A percentile compares a stretch with the other conserved stretches of the same genome.
These are phyloP conservation scores for Carex myosuroides DNA, from an alignment of 176 grass and related monocot species.

Conservation along the genomic window DNA sequence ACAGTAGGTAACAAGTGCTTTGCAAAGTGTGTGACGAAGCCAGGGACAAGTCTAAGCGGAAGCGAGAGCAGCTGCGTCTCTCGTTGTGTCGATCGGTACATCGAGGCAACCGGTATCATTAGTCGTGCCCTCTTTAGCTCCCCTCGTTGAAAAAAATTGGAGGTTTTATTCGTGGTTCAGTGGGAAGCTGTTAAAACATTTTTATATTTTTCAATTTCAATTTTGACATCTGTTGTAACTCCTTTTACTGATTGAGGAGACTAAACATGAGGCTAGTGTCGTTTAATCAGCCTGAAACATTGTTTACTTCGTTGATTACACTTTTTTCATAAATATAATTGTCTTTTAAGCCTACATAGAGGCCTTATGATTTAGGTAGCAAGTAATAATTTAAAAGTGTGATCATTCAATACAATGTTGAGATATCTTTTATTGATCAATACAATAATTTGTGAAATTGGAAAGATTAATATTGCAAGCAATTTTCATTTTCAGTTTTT, in stretches of 20 bases:
- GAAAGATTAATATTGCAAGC: neutral
- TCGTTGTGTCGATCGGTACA: slow-evolving; percentile 73
- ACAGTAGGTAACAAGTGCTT: slow-evolving; percentile 90
- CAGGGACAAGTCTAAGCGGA: slow-evolving; percentile 68
- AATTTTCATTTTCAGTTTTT: no score
- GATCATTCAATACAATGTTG: neutral
- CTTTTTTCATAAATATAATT: neutral
- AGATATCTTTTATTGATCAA: neutral
- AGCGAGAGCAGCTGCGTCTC: slow-evolving; percentile 83
- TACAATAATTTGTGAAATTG: neutral
- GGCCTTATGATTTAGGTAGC: neutral
- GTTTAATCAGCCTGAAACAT: neutral
- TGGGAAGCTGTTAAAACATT: neutral
- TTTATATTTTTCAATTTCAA: neutral
- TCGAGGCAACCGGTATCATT: slow-evolving; percentile 71
- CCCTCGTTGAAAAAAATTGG: slow-evolving; percentile 23
- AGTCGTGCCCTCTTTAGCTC: slow-evolving; percentile 54
- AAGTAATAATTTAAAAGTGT: neutral
- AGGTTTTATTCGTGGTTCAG: neutral
- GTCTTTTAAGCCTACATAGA: neutral
- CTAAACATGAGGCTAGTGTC: neutral
- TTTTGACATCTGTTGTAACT: slow-evolving; percentile 13
- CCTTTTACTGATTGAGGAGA: neutral
- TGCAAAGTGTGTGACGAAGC: slow-evolving; percentile 76
- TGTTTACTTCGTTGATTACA: neutral